Evolutionary conservation across 352 stramenopile species (phyloP), one percentile per base, ranked within the genome.

Genomic region (Thraustotheca clavata): DNA sequence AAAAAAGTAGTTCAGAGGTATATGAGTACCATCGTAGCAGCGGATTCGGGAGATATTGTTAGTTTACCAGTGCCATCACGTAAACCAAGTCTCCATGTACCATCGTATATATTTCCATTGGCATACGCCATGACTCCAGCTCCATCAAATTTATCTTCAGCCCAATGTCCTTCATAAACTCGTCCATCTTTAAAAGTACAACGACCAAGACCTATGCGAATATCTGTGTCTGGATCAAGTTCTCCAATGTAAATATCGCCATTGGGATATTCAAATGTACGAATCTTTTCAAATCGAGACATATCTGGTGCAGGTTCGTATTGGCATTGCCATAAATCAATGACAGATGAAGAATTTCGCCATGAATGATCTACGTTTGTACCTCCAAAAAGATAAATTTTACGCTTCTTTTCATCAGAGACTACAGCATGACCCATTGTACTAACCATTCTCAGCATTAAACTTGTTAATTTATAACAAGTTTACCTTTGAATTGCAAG

Each of bases 171-270:
- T n/a, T 88, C 79, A 68, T 88, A 90, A 29, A 77, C 67, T 43
- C 78, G 73, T 16, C 77, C 73, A 33, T 76, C 81, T 31, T 55
- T 39, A 59, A 82, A 89, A 5, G 73, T 71, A 61, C 83, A 92
- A 22, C 76, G 85, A 14, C 80, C 83, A 34, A 76, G 79, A 0
- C 83, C 80, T 14, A 88, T 77, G 3, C 79, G 80, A 16, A 67
- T 11, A 20, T 57, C 29, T 14, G 33, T 49, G 26, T 55, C 55
- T 18, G 49, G 27, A 22, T 57, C 40, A 6, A 68, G n/a, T 67
- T 89, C 74, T 1, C 83, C 83, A 1, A 85, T 74, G 62, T 91
- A 91, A 26, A 83, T 75, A 47, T 89, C 77, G 18, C 80, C 83
- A 61, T 85, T 88, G 5, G 54, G 40, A 33, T 63, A 63, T 32